Conservation (phyloP, 1,139 yeast species). For the Taphrina wiesneri region DNA sequence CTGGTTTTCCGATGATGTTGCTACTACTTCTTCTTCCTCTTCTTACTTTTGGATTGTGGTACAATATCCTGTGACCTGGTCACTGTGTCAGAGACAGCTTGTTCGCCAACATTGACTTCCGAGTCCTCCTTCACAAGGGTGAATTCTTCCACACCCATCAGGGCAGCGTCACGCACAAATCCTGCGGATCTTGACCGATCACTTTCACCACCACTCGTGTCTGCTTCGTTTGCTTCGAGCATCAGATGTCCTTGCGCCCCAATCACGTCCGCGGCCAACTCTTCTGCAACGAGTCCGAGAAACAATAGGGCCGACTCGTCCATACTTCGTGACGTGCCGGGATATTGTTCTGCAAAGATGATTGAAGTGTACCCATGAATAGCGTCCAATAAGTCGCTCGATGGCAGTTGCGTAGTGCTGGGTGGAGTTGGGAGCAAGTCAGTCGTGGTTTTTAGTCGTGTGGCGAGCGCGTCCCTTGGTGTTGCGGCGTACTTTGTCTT, state of each 20-base stretch:
- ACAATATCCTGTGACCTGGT: too few relatives aligned
- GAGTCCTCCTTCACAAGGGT: not conserved
- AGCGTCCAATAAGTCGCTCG: slow-evolving; percentile 12
- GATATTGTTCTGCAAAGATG: not conserved
- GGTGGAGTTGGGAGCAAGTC: not conserved
- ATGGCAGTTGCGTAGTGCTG: not conserved
- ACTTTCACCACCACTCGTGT: too few relatives aligned
- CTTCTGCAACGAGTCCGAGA: slow-evolving; percentile 16
- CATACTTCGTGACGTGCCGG: not conserved
- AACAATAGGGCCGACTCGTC: slow-evolving; percentile 6
- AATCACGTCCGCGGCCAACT: slow-evolving; percentile 7
- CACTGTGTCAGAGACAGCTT: too few relatives aligned
- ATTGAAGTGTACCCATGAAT: slow-evolving; percentile 7
- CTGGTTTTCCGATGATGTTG: too few relatives aligned
- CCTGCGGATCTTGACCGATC: not conserved
- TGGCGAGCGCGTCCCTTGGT: slow-evolving; percentile 8
- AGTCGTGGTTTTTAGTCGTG: slow-evolving; percentile 1
- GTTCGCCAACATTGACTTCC: too few relatives aligned
- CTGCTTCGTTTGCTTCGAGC: not conserved
- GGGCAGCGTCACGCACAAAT: not conserved
- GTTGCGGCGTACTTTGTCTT: not conserved
- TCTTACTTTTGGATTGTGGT: too few relatives aligned
- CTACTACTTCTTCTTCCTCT: too few relatives aligned
- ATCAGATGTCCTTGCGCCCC: slow-evolving; percentile 14
- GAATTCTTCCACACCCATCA: not conserved